phyloP scores from a whole-genome alignment of 2,329 filamentous ascomycete species.

The Diplodia seriata region DNA sequence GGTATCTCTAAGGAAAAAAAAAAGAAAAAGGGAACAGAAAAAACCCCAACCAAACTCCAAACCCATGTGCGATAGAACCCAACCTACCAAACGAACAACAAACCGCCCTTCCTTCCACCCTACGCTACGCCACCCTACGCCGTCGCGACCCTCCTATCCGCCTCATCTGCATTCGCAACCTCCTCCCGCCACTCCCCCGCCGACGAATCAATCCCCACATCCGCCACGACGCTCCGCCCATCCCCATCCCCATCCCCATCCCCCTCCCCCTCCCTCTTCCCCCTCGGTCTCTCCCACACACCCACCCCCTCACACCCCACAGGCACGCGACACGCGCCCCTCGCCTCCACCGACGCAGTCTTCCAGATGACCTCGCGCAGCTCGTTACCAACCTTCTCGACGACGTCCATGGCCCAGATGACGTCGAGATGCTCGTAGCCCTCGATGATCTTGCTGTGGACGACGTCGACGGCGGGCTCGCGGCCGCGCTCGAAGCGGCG shows the following conservation, averaged over 20 bases:
- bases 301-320: slow-evolving; percentile 63
- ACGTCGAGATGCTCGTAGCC: slow-evolving; percentile 95
- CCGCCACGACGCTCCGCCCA: slow-evolving; percentile 22
- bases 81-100: neutral
- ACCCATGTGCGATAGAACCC: neutral
- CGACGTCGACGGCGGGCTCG: slow-evolving; percentile 81
- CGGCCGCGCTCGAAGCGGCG: slow-evolving; percentile 75
- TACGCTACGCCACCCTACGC: neutral
- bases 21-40: neutral
- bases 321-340: slow-evolving; percentile 68
- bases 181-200: slow-evolving; percentile 45
- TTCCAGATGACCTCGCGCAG: slow-evolving; percentile 84
- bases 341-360: slow-evolving; percentile 66
- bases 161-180: slow-evolving; percentile 22
- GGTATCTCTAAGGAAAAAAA: slow-evolving; percentile 5
- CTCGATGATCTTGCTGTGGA: slow-evolving; percentile 82
- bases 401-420: slow-evolving; percentile 89
- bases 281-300: slow-evolving; percentile 35
- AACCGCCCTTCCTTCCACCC: neutral
- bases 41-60: neutral
- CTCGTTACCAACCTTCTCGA: slow-evolving; percentile 82
- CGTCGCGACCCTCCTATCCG: slow-evolving; percentile 1
- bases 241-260: neutral
- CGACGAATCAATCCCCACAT: slow-evolving; percentile 40
- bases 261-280: slow-evolving; percentile 24